Evolutionary conservation across 2,329 filamentous ascomycete species (phyloP), one percentile per base, ranked within the genome.

Genomic region (Colletotrichum higginsianum): DNA sequence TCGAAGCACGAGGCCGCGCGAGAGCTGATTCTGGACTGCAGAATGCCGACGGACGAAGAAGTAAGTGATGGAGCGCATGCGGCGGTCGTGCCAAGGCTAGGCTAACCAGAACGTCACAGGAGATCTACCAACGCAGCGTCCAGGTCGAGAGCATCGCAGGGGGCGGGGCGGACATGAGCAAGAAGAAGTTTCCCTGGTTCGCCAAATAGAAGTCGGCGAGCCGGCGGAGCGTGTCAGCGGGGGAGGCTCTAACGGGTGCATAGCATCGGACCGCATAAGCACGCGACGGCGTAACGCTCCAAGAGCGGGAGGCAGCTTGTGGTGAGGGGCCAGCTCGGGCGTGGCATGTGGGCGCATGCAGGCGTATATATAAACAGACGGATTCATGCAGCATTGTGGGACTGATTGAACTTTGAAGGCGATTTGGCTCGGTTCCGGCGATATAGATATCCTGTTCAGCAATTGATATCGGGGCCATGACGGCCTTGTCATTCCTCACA

Each of bases 31-130:
- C 82, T 98, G 74, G 94, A 97, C 77, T 93, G 93, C 75, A 91
- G 91, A 77, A 92, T 98, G 83, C 87, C 91, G 55, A 92, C 91
- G 66, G 95, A 98, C 82, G 94, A 97, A 76, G 96, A 98, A 85
- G 95, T 97, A 83, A 84, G 92, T 84, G 53, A 30, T 84, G 53
- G 23, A 26, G 12, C 42, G 9, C 35, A 13, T 6, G 50, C 44
- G 38, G 49, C 13, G 9, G 13, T n/a, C 35, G 16, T 23, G 40
- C 47, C 42, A n/a, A 13, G 21, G 35, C 21, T 42, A 15, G 7
- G 49, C 77, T 82, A 73, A 83, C 76, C 62, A 42, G 8, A 9
- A 5, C 50, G n/a, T 49, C 2, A 23, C 71, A 91, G 89, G 90
- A 92, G 68, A 88, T 91, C 50, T 91, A 92, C 76, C 88, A 91